A percentile compares a stretch with the other conserved stretches of the same genome.
Evolutionary conservation across 352 stramenopile genomes (phyloP).

Genomic region (Elongisporangium undulatum): DNA sequence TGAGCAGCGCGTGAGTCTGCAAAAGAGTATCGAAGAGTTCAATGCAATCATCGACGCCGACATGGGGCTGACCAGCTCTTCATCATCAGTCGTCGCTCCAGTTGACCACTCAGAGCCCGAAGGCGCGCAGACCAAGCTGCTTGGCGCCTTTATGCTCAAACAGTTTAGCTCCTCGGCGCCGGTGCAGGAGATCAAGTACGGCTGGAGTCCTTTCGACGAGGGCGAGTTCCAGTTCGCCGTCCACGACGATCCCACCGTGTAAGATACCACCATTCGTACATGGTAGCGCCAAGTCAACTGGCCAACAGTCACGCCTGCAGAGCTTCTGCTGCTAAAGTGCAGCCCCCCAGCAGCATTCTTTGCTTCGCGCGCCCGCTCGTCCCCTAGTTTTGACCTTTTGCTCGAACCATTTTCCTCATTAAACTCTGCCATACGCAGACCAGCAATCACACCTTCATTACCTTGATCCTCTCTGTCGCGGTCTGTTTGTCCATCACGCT

Average conservation of each 20-base stretch:
- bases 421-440: background rate
- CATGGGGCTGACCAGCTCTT: background rate
- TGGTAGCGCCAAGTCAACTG: background rate
- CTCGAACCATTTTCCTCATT: background rate
- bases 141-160: background rate
- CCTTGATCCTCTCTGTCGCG: background rate
- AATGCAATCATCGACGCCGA: conserved; percentile 13
- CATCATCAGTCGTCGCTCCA: background rate
- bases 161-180: background rate
- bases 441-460: background rate
- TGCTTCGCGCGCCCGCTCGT: background rate
- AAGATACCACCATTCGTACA: background rate
- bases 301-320: background rate
- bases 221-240: conserved; percentile 16
- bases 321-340: background rate
- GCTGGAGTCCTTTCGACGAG: conserved; percentile 12
- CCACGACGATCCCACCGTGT: background rate
- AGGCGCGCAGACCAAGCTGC: background rate
- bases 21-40: conserved; percentile 14
- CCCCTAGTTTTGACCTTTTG: background rate
- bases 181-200: conserved; percentile 8
- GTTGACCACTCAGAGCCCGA: background rate
- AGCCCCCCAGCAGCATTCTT: background rate
- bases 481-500: no score
- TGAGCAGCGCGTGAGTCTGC: conserved; percentile 4